These are phyloP conservation scores for Verticillium dahliae DNA, from an alignment of 2,329 filamentous ascomycete genomes.

Conservation along the genomic window DNA sequence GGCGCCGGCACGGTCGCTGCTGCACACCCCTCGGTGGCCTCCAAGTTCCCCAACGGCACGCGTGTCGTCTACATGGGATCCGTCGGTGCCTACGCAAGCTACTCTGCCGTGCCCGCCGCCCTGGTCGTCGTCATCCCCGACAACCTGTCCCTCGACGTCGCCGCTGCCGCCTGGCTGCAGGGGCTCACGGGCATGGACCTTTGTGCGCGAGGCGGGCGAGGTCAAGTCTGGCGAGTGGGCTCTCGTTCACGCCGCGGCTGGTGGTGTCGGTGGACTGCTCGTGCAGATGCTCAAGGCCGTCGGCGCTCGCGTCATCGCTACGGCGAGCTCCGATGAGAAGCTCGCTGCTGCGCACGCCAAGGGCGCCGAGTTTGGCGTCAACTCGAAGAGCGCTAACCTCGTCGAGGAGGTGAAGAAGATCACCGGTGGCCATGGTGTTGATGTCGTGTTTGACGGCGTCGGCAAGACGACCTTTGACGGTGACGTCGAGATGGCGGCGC, in stretches of 20 bases:
- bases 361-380: slow-evolving; percentile 67
- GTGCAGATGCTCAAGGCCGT: slow-evolving; percentile 66
- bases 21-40: slow-evolving; percentile 42
- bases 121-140: slow-evolving; percentile 59
- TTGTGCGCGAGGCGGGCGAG: slow-evolving; percentile 70
- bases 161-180: slow-evolving; percentile 68
- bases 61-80: slow-evolving; percentile 62
- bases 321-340: slow-evolving; percentile 69
- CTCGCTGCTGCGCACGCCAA: slow-evolving; percentile 59
- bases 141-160: slow-evolving; percentile 51
- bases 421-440: slow-evolving; percentile 65
- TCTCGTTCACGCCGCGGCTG: slow-evolving; percentile 79
- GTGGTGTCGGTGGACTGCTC: slow-evolving; percentile 71
- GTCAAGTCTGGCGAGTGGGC: slow-evolving; percentile 75
- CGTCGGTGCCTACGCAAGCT: slow-evolving; percentile 48
- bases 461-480: slow-evolving; percentile 80
- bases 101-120: slow-evolving; percentile 43
- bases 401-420: slow-evolving; percentile 57
- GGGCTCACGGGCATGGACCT: slow-evolving; percentile 73
- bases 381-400: slow-evolving; percentile 56
- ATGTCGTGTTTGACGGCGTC: slow-evolving; percentile 79
- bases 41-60: slow-evolving; percentile 58
- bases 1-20: slow-evolving; percentile 65
- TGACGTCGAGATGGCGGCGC: slow-evolving; percentile 64
- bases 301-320: slow-evolving; percentile 74